Base-by-base conservation (phyloP, 352 stramenopile species). In the Globisporangium carolinianum region DNA sequence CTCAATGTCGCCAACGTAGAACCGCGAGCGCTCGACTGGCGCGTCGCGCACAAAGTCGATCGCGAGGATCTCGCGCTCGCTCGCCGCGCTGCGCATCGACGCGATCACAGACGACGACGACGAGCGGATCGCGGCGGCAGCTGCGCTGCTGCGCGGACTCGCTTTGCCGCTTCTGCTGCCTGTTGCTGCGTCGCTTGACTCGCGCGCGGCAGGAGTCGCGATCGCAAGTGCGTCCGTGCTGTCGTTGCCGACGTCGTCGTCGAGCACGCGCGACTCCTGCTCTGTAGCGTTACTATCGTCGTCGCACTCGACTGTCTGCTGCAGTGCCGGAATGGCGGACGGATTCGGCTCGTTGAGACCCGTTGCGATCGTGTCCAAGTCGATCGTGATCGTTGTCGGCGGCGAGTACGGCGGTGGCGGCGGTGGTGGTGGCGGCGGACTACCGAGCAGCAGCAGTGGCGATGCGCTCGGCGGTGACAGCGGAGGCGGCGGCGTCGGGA, bases 1-100 rank as follows among this genome's bases (percentile, higher is more conserved):
- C 37, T 92, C 80, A 60, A 94, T 94, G 47, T 92, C 80, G 32
- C 84, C 84, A 45, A 94, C 75, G 50, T 94, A 90, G 58, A 82
- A 92, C n/a, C 84, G 68, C 6, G 79, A 62, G 42, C 69, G 72
- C 60, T 88, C 83, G 0, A 45, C 46, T 2, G 67, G 69, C 3
- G 58, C 37, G 5, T 89, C 76, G 32, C 57, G 63, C 24, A 72
- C 60, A 47, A 61, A 67, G 12, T 89, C 78, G 3, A 57, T 59
- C 0, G 75, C 75, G 65, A 86, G 69, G 57, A 91, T 89, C 73
- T 91, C 81, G 6, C 75, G 66, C 47, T 90, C 79, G 55, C 79
- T 82, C n/a, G 78, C 79, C 6, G 79, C 79, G 38, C 75, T 80
- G 46, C 82, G 69, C 73, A 91, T 86, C 15, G 73, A 82, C 15